phyloP scores from a whole-genome alignment of 1,284 basidiomycete species.

The Takashimella koratensis region DNA sequence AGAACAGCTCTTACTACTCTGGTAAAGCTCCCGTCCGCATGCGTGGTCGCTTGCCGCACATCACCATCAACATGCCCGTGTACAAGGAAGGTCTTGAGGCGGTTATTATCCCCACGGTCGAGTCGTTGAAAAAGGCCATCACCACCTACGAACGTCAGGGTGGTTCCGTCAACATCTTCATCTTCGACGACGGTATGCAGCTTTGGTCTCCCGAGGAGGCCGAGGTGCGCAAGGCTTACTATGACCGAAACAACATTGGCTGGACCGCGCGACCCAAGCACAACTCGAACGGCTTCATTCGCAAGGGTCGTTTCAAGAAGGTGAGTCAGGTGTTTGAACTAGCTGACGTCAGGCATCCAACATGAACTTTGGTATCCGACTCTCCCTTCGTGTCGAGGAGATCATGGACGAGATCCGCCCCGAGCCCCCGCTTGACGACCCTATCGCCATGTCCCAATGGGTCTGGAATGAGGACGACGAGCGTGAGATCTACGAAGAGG shows the following conservation, averaged over 20 bases:
- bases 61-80: constrained; percentile 61
- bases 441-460: constrained; percentile 13
- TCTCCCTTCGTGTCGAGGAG: constrained; percentile 70
- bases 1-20: constrained; percentile 57
- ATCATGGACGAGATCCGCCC: constrained; percentile 57
- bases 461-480: constrained; percentile 38
- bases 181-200: constrained; percentile 60
- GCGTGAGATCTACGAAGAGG: constrained; percentile 36
- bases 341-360: constrained; percentile 58
- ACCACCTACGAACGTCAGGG: constrained; percentile 55
- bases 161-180: constrained; percentile 51
- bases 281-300: constrained; percentile 66
- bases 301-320: constrained; percentile 85
- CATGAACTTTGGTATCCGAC: constrained; percentile 75
- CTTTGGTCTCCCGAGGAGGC: constrained; percentile 62
- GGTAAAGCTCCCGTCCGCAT: constrained; percentile 49
- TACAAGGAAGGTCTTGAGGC: constrained; percentile 60
- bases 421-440: constrained; percentile 32
- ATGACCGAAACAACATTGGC: constrained; percentile 74
- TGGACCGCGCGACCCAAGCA: constrained; percentile 77
- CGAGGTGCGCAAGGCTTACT: constrained; percentile 67
- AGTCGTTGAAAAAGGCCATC: constrained; percentile 76
- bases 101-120: constrained; percentile 61
- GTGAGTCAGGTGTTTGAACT: constrained; percentile 9
- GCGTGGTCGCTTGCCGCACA: constrained; percentile 52